These are phyloP conservation scores for Suillus occidentalis DNA, from an alignment of 768 basidiomycete genomes.

Conservation along the genomic window DNA sequence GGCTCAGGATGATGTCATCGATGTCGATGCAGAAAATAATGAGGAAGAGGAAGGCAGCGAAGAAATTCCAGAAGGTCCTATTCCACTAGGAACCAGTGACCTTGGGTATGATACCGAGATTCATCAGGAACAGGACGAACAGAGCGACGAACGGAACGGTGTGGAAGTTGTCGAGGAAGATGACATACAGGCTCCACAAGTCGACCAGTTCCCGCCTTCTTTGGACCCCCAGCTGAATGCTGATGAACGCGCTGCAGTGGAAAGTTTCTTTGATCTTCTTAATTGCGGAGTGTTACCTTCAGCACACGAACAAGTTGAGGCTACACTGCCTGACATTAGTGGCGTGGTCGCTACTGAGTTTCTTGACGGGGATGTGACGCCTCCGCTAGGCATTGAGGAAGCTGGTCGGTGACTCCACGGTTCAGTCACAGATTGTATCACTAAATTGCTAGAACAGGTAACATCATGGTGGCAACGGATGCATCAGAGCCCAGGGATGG, in stretches of 20 bases:
- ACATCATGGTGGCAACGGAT: background rate
- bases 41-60: background rate
- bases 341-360: background rate
- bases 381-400: background rate
- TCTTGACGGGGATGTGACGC: background rate
- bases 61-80: slow-evolving; percentile 2
- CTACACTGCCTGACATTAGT: background rate
- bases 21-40: slow-evolving; percentile 13
- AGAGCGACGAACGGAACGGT: slow-evolving; percentile 14
- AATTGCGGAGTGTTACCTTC: background rate
- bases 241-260: background rate
- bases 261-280: slow-evolving; percentile 8
- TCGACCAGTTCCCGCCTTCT: background rate
- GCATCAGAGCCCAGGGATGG: background rate
- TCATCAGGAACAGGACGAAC: slow-evolving; percentile 8
- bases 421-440: background rate
- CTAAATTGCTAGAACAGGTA: background rate
- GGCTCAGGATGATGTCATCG: slow-evolving; percentile 20
- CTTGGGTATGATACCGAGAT: slow-evolving; percentile 12
- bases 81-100: slow-evolving; percentile 32
- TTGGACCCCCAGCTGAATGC: background rate
- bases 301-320: background rate
- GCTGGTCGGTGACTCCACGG: background rate
- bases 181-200: background rate
- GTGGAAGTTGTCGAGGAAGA: slow-evolving; percentile 30